Evolutionary conservation across 257 asterid genomes (phyloP).

Genomic region (Cruciata laevipes): DNA sequence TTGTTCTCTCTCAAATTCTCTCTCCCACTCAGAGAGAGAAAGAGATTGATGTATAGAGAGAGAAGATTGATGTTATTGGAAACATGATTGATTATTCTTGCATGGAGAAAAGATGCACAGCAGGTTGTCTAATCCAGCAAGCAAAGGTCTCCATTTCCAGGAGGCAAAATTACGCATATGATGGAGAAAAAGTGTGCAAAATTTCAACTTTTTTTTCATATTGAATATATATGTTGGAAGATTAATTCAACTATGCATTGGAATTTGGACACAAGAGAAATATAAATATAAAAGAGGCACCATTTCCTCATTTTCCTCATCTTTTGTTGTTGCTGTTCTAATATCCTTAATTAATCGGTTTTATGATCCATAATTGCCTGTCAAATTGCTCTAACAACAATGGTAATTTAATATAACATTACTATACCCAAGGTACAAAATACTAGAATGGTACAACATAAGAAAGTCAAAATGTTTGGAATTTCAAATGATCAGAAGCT

Average conservation of each 20-base stretch:
- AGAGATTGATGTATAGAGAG: background rate
- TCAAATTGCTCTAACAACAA: constrained; percentile 18
- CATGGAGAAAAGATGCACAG: constrained; percentile 28
- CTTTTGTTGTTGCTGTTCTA: constrained; percentile 11
- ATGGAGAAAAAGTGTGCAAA: constrained; percentile 14
- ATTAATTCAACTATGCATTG: constrained; percentile 21
- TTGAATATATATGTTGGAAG: constrained; percentile 4
- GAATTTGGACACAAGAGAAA: constrained; percentile 21
- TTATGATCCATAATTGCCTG: constrained; percentile 11
- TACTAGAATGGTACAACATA: constrained; percentile 3
- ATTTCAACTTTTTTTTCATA: background rate
- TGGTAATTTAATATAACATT: background rate
- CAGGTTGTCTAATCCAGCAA: constrained; percentile 29
- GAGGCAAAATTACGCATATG: constrained; percentile 22
- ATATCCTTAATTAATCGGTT: constrained; percentile 10
- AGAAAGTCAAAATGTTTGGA: constrained; percentile 14
- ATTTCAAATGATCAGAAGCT: constrained; percentile 4
- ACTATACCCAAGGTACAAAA: constrained; percentile 1
- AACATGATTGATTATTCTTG: constrained; percentile 24
- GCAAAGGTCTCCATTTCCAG: constrained; percentile 23
- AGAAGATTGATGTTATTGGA: constrained; percentile 15
- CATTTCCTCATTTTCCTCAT: constrained; percentile 25
- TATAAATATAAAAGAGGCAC: constrained; percentile 11
- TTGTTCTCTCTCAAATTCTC: background rate
- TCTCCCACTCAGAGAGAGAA: background rate